These are phyloP conservation scores for Chlorella sp. DNA, from an alignment of 139 green algal species.

Conservation along the genomic window DNA sequence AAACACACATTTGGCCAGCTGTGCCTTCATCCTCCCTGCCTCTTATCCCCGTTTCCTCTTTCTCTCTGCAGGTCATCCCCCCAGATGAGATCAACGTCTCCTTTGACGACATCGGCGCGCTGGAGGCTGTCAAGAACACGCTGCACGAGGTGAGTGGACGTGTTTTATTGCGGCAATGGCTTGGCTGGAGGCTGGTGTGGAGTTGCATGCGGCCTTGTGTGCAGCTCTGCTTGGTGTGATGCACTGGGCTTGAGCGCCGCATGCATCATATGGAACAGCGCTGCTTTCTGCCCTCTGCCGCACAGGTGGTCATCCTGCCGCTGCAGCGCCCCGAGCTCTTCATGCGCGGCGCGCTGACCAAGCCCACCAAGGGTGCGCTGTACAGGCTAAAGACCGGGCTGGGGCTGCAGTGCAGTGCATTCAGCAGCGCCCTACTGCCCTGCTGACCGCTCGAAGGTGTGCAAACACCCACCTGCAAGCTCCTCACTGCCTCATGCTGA, in stretches of 20 bases:
- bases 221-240: too few relatives aligned
- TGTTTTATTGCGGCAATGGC: too few relatives aligned
- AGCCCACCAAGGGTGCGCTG: constrained; percentile 67
- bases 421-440: too few relatives aligned
- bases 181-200: not conserved
- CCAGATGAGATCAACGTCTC: constrained; percentile 60
- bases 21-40: too few relatives aligned
- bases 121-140: constrained; percentile 64
- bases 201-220: too few relatives aligned
- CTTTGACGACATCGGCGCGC: constrained; percentile 74
- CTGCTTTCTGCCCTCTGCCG: not conserved
- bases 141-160: constrained; percentile 48
- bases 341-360: constrained; percentile 65
- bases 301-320: constrained; percentile 77
- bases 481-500: not conserved
- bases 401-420: not conserved
- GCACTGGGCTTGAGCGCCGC: too few relatives aligned
- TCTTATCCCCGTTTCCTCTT: too few relatives aligned
- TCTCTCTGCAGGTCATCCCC: constrained; percentile 55
- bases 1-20: too few relatives aligned
- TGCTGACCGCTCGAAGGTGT: not conserved
- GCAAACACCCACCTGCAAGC: not conserved
- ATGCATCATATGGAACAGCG: too few relatives aligned
- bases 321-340: constrained; percentile 83
- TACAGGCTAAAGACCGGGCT: too few relatives aligned